Evolutionary conservation across 1,139 yeast species (phyloP).

Genomic region (Geotrichum phurueaensis): DNA sequence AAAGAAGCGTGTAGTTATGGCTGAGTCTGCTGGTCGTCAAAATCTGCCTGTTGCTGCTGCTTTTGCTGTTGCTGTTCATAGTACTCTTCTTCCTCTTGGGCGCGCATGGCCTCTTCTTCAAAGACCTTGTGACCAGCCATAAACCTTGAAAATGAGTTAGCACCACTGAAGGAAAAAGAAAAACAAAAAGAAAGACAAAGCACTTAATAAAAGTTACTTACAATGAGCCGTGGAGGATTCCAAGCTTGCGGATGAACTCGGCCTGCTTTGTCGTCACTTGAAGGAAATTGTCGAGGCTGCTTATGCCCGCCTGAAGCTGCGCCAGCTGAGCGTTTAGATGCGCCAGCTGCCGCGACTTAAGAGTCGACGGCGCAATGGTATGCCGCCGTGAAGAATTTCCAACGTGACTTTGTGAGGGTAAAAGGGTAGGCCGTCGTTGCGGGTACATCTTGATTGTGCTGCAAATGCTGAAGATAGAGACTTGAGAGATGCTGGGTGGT

Average conservation of each 20-base stretch:
- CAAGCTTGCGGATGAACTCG: slow-evolving; percentile 50
- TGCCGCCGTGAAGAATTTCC: slow-evolving; percentile 9
- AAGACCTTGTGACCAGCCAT: slow-evolving; percentile 62
- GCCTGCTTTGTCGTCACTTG: slow-evolving; percentile 53
- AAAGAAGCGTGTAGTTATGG: background rate
- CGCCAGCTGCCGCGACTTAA: slow-evolving; percentile 50
- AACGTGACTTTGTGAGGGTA: slow-evolving; percentile 9
- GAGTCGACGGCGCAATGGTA: slow-evolving; percentile 21
- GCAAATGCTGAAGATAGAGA: no score
- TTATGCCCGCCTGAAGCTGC: slow-evolving; percentile 53
- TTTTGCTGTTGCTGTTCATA: slow-evolving; percentile 1
- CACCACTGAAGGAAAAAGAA: no score
- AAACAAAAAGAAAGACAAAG: background rate
- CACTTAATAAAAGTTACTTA: slow-evolving; percentile 24
- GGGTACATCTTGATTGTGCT: slow-evolving; percentile 1
- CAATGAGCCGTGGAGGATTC: slow-evolving; percentile 56
- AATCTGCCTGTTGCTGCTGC: background rate
- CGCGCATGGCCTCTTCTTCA: slow-evolving; percentile 42
- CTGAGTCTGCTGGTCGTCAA: background rate
- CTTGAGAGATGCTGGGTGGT: no score
- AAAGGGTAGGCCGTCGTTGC: slow-evolving; percentile 13
- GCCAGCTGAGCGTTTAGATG: slow-evolving; percentile 60
- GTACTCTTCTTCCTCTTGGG: slow-evolving; percentile 7
- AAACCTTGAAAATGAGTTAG: slow-evolving; percentile 33
- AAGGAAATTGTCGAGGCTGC: slow-evolving; percentile 51